Conservation (phyloP, 1,284 basidiomycete genomes). For the Leccinum fuscescens region DNA sequence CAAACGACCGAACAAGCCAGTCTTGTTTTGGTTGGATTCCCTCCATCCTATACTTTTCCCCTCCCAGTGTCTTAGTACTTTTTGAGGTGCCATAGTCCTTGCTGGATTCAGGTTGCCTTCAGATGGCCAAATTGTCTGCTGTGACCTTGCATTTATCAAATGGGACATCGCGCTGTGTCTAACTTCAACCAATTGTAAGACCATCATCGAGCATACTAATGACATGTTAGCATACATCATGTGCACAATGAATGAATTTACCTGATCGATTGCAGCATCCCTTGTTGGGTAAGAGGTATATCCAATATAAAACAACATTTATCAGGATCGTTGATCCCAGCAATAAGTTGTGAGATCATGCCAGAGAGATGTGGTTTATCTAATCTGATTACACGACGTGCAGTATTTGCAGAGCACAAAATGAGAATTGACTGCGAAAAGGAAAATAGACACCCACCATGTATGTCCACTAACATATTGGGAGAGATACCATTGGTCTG, state of each 20-base stretch:
- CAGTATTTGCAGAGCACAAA: background rate
- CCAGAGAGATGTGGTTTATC: background rate
- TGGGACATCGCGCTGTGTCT: background rate
- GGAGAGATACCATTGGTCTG: background rate
- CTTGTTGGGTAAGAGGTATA: background rate
- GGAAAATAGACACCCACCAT: background rate
- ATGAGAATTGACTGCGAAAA: background rate
- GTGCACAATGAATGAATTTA: background rate
- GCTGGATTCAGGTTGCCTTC: too few relatives aligned
- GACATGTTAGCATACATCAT: background rate
- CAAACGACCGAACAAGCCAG: too few relatives aligned
- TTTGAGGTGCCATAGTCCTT: too few relatives aligned
- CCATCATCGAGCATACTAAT: background rate
- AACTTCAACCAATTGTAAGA: background rate
- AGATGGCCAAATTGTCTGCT: background rate
- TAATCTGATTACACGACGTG: background rate
- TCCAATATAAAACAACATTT: background rate
- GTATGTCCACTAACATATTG: background rate
- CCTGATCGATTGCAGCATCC: background rate
- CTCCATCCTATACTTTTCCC: too few relatives aligned
- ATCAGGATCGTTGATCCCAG: background rate
- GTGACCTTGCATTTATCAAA: background rate
- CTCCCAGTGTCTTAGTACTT: too few relatives aligned
- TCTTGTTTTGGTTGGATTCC: too few relatives aligned
- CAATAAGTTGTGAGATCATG: background rate